phyloP scores from a whole-genome alignment of 495 filamentous ascomycete genomes.

The Jackrogersella multiformis region DNA sequence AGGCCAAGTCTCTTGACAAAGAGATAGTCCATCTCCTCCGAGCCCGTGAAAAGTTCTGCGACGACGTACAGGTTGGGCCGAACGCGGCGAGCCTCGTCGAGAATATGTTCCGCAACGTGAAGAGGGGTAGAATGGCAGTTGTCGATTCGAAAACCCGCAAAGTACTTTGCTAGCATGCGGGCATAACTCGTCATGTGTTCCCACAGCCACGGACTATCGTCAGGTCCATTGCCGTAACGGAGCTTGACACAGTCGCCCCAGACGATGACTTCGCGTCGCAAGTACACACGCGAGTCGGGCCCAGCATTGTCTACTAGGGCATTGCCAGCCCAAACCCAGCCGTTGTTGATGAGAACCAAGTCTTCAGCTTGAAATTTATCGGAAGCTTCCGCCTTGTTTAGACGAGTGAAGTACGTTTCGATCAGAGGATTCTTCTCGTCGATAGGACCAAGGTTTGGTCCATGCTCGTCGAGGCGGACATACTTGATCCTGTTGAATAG shows the following conservation, averaged over 20 bases:
- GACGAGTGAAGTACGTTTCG: conserved; percentile 93
- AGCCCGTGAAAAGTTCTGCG: conserved; percentile 96
- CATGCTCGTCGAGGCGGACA: conserved; percentile 86
- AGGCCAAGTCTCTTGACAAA: conserved; percentile 93
- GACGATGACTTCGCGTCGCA: conserved; percentile 93
- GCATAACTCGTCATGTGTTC: conserved; percentile 95
- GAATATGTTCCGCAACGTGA: conserved; percentile 89
- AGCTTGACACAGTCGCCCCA: conserved; percentile 99
- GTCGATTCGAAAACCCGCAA: conserved; percentile 94
- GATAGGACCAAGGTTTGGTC: conserved; percentile 86
- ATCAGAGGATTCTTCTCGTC: conserved; percentile 80
- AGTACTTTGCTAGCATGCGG: conserved; percentile 92
- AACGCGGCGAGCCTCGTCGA: conserved; percentile 89
- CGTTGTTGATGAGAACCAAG: conserved; percentile 91
- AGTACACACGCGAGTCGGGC: conserved; percentile 84
- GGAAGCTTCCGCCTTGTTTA: conserved; percentile 82
- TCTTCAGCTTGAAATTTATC: conserved; percentile 78
- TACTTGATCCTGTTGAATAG: conserved; percentile 95
- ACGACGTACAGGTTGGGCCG: conserved; percentile 90
- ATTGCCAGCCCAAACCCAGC: conserved; percentile 98
- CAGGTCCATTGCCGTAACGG: conserved; percentile 80
- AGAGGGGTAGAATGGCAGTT: conserved; percentile 98
- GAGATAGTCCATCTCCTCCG: conserved; percentile 93
- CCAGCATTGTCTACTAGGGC: conserved; percentile 94
- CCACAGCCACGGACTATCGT: conserved; percentile 95